Evolutionary conservation across 306 rosid genomes (phyloP).

Genomic region (Medicago arabica): DNA sequence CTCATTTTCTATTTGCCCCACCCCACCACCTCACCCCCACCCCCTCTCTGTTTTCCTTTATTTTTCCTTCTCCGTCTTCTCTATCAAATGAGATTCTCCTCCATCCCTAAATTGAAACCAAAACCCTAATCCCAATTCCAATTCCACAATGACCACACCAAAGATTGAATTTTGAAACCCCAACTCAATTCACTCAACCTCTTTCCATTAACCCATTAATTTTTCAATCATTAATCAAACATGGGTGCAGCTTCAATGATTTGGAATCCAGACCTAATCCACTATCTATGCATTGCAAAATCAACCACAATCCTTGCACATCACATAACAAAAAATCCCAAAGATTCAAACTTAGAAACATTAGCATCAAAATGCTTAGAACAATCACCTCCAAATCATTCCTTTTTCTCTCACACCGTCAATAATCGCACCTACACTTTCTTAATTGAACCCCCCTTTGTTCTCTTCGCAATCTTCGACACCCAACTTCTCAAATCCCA

Average conservation of each 20-base stretch:
- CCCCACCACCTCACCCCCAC: neutral
- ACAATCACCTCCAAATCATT: constrained; percentile 67
- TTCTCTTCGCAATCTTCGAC: constrained; percentile 69
- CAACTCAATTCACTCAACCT: neutral
- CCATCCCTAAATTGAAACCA: neutral
- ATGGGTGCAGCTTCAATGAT: constrained; percentile 38
- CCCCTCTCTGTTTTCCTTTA: neutral
- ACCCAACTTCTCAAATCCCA: constrained; percentile 57
- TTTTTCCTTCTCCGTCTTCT: neutral
- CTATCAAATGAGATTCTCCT: neutral
- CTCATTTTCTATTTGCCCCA: neutral
- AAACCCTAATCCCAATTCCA: constrained; percentile 22
- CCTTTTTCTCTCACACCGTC: constrained; percentile 68
- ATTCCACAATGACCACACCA: neutral
- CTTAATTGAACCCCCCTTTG: constrained; percentile 56
- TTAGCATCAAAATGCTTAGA: constrained; percentile 71
- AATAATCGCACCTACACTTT: constrained; percentile 62
- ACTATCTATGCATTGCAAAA: constrained; percentile 79
- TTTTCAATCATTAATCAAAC: neutral
- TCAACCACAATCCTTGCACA: constrained; percentile 66
- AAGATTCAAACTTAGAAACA: constrained; percentile 55
- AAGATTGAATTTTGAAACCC: neutral
- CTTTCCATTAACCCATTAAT: neutral
- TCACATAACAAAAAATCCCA: constrained; percentile 29
- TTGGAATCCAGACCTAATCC: constrained; percentile 64